phyloP scores from a whole-genome alignment of 768 basidiomycete species.

The Trametes cinnabarina region DNA sequence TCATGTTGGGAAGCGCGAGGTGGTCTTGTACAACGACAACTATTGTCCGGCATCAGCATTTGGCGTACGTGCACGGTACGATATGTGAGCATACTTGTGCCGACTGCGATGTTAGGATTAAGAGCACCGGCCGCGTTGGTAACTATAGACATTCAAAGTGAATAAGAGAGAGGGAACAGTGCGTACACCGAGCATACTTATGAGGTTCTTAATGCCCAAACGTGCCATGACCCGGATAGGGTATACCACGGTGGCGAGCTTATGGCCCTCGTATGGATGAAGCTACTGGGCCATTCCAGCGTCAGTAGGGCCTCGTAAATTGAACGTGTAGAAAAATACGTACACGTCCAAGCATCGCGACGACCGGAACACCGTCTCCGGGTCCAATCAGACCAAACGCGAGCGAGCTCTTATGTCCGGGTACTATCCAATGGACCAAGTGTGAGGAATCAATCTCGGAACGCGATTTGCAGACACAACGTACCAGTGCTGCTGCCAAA shows the following conservation, averaged over 20 bases:
- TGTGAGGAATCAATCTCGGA: no score
- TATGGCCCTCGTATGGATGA: constrained; percentile 84
- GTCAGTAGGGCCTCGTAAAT: no score
- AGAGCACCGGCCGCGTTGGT: constrained; percentile 88
- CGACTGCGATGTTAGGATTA: constrained; percentile 68
- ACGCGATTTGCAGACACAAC: constrained; percentile 18
- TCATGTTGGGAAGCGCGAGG: constrained; percentile 73
- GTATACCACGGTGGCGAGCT: constrained; percentile 65
- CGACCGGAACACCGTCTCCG: constrained; percentile 68
- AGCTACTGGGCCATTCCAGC: constrained; percentile 61
- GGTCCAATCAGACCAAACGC: constrained; percentile 77
- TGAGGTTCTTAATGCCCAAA: constrained; percentile 71
- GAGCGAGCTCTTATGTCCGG: constrained; percentile 76
- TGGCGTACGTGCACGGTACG: no score
- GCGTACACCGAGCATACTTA: constrained; percentile 50
- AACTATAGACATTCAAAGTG: constrained; percentile 42
- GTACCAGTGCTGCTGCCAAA: constrained; percentile 77
- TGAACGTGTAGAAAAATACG: constrained; percentile 29
- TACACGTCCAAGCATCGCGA: constrained; percentile 88
- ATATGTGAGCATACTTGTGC: constrained; percentile 61
- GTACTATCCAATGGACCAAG: no score
- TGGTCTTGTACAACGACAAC: constrained; percentile 87
- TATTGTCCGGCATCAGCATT: constrained; percentile 26
- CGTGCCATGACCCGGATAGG: constrained; percentile 78
- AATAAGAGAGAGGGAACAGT: not conserved